Percentiles rank a stretch among this genome's conserved stretches.
Conservation (phyloP, 108 stramenopile genomes). For the Skeletonema potamos region DNA sequence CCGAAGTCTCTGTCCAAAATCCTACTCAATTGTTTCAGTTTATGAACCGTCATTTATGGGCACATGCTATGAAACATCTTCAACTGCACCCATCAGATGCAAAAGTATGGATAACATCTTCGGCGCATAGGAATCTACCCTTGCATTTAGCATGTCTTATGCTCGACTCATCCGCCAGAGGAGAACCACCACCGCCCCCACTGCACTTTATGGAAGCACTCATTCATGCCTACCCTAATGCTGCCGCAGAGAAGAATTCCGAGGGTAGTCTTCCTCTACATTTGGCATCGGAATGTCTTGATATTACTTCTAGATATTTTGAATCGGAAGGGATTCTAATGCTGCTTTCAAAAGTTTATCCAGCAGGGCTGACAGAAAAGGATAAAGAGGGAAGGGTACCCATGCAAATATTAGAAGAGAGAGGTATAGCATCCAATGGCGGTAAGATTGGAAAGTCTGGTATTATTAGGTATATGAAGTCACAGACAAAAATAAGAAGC, state of each 20-base stretch:
- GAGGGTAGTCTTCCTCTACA: constrained; percentile 27
- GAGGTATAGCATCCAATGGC: background rate
- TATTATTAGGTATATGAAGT: constrained; percentile 15
- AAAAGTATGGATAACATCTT: constrained; percentile 7
- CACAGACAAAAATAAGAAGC: background rate
- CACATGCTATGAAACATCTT: background rate
- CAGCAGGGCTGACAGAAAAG: constrained; percentile 11
- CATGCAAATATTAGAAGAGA: constrained; percentile 19
- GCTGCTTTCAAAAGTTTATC: constrained; percentile 4
- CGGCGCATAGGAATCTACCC: constrained; percentile 14
- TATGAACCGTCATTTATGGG: constrained; percentile 25
- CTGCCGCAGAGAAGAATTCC: background rate
- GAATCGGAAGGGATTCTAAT: constrained; percentile 14
- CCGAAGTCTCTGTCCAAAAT: background rate
- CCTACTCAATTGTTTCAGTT: constrained; percentile 12
- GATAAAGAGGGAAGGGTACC: constrained; percentile 11
- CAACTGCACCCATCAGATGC: background rate
- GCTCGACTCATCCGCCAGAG: background rate
- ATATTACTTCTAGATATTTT: constrained; percentile 4
- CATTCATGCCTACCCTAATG: constrained; percentile 7
- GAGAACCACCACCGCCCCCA: constrained; percentile 11
- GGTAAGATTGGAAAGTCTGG: constrained; percentile 2
- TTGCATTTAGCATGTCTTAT: constrained; percentile 20
- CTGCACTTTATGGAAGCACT: constrained; percentile 18
- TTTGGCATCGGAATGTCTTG: constrained; percentile 23